Evolutionary conservation across 495 filamentous ascomycete species (phyloP), one percentile per base, ranked within the genome.

Genomic region (Talaromyces wortmannii): DNA sequence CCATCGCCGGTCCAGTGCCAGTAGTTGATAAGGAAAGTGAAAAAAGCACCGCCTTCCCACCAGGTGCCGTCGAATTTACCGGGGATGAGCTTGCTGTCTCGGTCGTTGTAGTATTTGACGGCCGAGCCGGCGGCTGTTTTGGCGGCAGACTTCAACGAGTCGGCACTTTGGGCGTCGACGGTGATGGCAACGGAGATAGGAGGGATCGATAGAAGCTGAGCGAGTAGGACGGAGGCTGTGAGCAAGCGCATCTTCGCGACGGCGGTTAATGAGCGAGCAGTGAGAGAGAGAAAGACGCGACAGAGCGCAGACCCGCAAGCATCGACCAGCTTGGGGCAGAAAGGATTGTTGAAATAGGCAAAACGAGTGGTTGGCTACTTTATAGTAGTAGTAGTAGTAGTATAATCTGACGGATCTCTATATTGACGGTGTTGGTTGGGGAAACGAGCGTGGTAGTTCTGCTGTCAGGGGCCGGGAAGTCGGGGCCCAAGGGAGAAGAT

Each of bases 1-100:
- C 63, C 65, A 65, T 92, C 89, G 33, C 85, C 86, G 8, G 89
- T 91, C 64, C 79, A 80, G 61, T 81, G 77, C 88, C 87, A 91
- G 65, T 92, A 92, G 59, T 91, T 85, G 48, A 92, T 81, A 67
- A 88, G 65, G 1, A 78, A 76, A 62, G 87, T 86, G 77, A 86
- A 91, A 71, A 89, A 83, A 48, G 84, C 85, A 50, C 87, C 87
- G 50, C 77, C 81, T 67, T 89, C 84, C 87, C 86, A 91, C 87
- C 87, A 91, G 50, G 79, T 82, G 45, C 74, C 78, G 18, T 68
- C 79, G 10, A 91, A 73, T 45, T 89, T 80, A 31, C 88, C 88
- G 12, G 83, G 81, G 5, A 81, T 81, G 29, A 81, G 75, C 29
- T 83, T 85, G 0, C 79, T 68, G 48, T 78, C 62, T 57, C 85